Conservation (phyloP, 1,284 basidiomycete genomes). For the Ganoderma meredithae region DNA sequence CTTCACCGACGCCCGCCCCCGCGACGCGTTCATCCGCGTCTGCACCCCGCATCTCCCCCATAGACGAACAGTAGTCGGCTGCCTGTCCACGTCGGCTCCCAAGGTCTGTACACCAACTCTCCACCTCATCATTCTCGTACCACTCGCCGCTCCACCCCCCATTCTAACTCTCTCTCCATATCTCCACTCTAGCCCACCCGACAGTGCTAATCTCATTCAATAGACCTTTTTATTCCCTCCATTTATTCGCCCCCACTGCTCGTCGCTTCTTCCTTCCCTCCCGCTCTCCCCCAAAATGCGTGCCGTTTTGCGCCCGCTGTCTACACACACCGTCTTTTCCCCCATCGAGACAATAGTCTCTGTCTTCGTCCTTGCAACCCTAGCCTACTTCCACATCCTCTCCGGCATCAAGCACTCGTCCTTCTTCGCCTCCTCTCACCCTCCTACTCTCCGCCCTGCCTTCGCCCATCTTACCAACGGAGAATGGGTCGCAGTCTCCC, state of each 20-base stretch:
- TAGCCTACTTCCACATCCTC: constrained; percentile 92
- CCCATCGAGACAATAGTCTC: constrained; percentile 89
- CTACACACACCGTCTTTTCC: constrained; percentile 68
- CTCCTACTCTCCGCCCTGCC: constrained; percentile 57
- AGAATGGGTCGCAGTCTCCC: constrained; percentile 64
- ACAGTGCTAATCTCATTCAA: constrained; percentile 24
- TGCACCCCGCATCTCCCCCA: neutral
- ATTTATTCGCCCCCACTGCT: constrained; percentile 25
- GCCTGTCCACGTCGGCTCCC: constrained; percentile 16
- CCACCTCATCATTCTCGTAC: constrained; percentile 21
- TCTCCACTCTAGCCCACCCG: constrained; percentile 16
- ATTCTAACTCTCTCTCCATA: constrained; percentile 16
- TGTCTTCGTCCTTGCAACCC: constrained; percentile 86
- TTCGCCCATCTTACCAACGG: constrained; percentile 58
- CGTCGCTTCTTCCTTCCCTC: constrained; percentile 11
- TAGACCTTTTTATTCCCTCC: constrained; percentile 33
- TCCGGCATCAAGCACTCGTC: constrained; percentile 83
- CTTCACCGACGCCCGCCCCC: constrained; percentile 27
- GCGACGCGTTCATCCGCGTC: constrained; percentile 34
- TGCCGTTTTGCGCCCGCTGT: constrained; percentile 64
- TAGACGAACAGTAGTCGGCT: constrained; percentile 25
- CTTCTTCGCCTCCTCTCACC: constrained; percentile 64
- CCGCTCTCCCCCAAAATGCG: constrained; percentile 49
- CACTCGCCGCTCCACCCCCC: constrained; percentile 10
- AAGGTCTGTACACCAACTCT: constrained; percentile 19